Percentiles rank a stretch among this genome's conserved stretches.
Conservation (phyloP, 495 filamentous ascomycete genomes). For the Podospora pseudocomata region DNA sequence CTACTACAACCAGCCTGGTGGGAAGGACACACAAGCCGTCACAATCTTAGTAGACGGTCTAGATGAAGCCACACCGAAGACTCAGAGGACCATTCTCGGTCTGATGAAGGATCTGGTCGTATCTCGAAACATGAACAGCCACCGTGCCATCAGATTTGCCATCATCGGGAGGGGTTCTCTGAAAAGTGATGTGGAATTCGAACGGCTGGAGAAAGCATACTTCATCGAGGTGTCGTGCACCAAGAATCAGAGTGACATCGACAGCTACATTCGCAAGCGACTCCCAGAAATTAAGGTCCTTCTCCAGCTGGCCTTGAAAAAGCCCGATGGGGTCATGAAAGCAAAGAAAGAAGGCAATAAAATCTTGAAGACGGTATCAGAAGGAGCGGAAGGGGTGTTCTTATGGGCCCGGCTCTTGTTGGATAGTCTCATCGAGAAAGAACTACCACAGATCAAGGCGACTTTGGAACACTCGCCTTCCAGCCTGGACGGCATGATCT, state of each 20-base stretch:
- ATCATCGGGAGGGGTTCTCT: neutral
- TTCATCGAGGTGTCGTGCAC: conserved; percentile 15
- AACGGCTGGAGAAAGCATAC: neutral
- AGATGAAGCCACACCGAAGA: neutral
- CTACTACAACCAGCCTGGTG: neutral
- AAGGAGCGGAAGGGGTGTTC: conserved; percentile 17
- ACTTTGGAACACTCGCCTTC: conserved; percentile 14
- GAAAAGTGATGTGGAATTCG: neutral
- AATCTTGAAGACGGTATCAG: conserved; percentile 15
- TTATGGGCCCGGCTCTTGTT: conserved; percentile 18
- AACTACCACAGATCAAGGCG: conserved; percentile 13
- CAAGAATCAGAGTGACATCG: conserved; percentile 14
- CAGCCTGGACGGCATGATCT: conserved; percentile 19
- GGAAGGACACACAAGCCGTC: neutral
- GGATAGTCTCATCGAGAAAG: conserved; percentile 14
- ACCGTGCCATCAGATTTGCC: neutral
- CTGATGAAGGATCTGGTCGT: neutral
- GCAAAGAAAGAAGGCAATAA: conserved; percentile 13
- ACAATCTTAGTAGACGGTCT: neutral
- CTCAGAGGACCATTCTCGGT: neutral
- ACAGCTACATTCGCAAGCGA: conserved; percentile 17
- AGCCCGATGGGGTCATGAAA: conserved; percentile 9
- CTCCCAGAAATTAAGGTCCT: conserved; percentile 16
- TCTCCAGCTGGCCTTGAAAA: conserved; percentile 12
- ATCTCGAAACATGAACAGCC: neutral